Base-by-base conservation (phyloP, 371 early-diverging fungal species). In the Hamiltosporidium magnivora region DNA sequence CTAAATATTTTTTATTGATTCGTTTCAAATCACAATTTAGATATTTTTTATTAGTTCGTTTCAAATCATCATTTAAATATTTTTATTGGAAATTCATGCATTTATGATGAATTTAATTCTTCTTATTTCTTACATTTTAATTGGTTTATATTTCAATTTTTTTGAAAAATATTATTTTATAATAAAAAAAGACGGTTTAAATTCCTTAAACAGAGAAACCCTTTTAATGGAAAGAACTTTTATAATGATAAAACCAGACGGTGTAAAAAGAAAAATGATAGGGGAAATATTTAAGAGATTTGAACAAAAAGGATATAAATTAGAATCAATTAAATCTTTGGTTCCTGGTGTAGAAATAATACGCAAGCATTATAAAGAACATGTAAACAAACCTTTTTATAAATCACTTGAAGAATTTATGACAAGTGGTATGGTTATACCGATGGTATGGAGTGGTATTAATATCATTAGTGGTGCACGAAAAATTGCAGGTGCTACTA, bases 401-500 rank as follows among this genome's bases (percentile, higher is more conserved):
- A 67, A 67, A n/a, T 61, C 60, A 3, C 44, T 80, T 14, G 64
- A 73, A n/a, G 61, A 71, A 25, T 71, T 80, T 68, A 68, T 60
- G 8, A 9, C 58, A 52, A 80, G 77, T 58, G 86, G 85, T 11
- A 69, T 65, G 11, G 86, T 76, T 1, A 75, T 83, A 3, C 78
- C 72, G 37, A 80, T 77, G 78, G 84, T 86, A 42, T 83, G 81
- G 72, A 70, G 69, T 43, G 85, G 85, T 36, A 74, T 76, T 38
- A 79, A 84, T 66, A 84, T 82, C 1, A 83, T 86, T n/a, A 66
- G 75, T 1, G 78, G 75, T 39, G 82, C 81, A 9, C 77, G 86
- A 63, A 65, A 73, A 25, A 55, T 86, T 40, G 81, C 84, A 53
- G 86, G 86, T 36, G 84, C 77, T 1, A 86, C 86, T 6, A 82